Evolutionary conservation across 2,329 filamentous ascomycete species (phyloP).

Genomic region (Passalora sequoiae): DNA sequence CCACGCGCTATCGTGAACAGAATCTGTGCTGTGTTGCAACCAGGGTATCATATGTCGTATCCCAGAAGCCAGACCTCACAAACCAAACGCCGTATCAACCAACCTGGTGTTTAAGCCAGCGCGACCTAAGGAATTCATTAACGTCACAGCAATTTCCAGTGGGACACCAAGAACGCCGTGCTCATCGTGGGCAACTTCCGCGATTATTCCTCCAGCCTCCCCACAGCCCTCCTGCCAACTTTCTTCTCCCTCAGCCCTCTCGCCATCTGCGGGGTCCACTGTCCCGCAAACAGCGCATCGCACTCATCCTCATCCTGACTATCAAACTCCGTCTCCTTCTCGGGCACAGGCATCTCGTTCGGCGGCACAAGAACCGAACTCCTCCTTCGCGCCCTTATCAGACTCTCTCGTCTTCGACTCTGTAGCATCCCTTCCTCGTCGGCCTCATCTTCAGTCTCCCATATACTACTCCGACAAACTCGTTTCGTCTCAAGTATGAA

Average conservation of each 20-base stretch:
- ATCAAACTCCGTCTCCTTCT: constrained; percentile 52
- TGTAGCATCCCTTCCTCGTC: constrained; percentile 22
- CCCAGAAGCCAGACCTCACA: too few relatives aligned
- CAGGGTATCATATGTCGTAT: too few relatives aligned
- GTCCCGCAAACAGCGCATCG: constrained; percentile 58
- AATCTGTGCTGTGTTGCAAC: too few relatives aligned
- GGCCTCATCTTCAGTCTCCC: constrained; percentile 42
- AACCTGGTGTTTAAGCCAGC: too few relatives aligned
- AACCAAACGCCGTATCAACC: too few relatives aligned
- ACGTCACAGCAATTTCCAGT: too few relatives aligned
- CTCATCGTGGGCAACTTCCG: too few relatives aligned
- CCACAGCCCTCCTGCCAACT: constrained; percentile 18
- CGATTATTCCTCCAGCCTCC: constrained; percentile 1
- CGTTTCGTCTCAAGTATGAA: constrained; percentile 60
- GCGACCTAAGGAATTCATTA: too few relatives aligned
- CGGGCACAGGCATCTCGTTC: constrained; percentile 14
- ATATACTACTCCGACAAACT: constrained; percentile 47
- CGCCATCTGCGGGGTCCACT: constrained; percentile 55
- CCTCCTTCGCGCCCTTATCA: constrained; percentile 48
- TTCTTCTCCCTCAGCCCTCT: constrained; percentile 39
- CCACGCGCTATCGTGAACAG: too few relatives aligned
- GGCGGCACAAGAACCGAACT: constrained; percentile 31
- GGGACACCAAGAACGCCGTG: too few relatives aligned
- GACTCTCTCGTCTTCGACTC: constrained; percentile 30
- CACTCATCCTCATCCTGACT: constrained; percentile 63